These are phyloP conservation scores for Nyssa sinensis DNA, from an alignment of 148 eudicot genomes.

Conservation along the genomic window DNA sequence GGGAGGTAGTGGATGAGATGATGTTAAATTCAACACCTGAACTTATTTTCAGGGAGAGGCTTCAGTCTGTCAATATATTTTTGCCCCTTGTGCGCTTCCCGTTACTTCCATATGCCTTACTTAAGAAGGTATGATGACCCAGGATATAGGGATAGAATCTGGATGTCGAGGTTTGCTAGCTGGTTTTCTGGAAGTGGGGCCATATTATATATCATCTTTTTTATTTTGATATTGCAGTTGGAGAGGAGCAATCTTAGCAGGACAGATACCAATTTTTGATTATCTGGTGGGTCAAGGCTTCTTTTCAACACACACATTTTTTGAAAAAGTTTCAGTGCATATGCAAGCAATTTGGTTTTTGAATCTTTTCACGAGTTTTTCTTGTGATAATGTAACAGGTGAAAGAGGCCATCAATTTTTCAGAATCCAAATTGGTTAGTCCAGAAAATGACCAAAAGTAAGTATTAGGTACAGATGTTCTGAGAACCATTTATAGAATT, in stretches of 20 bases:
- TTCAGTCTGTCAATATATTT: conserved; percentile 47
- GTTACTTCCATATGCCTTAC: conserved; percentile 55
- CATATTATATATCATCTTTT: background rate
- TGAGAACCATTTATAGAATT: too few species aligned
- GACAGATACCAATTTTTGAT: conserved; percentile 41
- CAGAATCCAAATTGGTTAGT: conserved; percentile 44
- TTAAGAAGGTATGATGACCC: conserved; percentile 57
- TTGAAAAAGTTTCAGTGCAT: background rate
- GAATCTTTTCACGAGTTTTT: background rate
- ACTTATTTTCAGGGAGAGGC: conserved; percentile 65
- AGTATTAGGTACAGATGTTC: conserved; percentile 21
- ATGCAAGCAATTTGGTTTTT: background rate
- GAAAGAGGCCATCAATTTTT: conserved; percentile 57
- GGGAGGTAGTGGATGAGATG: conserved; percentile 69
- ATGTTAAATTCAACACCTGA: conserved; percentile 55
- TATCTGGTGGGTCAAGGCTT: conserved; percentile 53
- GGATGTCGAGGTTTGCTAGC: background rate
- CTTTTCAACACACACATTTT: background rate
- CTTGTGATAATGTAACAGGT: conserved; percentile 44
- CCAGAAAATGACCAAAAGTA: conserved; percentile 55
- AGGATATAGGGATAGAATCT: background rate
- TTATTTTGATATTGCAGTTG: conserved; percentile 44
- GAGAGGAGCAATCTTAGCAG: conserved; percentile 60
- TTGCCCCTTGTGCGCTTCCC: conserved; percentile 76
- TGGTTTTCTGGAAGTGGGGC: background rate